Base-by-base conservation (phyloP, 202 grass and related monocot species). In the Brachypodium distachyon region DNA sequence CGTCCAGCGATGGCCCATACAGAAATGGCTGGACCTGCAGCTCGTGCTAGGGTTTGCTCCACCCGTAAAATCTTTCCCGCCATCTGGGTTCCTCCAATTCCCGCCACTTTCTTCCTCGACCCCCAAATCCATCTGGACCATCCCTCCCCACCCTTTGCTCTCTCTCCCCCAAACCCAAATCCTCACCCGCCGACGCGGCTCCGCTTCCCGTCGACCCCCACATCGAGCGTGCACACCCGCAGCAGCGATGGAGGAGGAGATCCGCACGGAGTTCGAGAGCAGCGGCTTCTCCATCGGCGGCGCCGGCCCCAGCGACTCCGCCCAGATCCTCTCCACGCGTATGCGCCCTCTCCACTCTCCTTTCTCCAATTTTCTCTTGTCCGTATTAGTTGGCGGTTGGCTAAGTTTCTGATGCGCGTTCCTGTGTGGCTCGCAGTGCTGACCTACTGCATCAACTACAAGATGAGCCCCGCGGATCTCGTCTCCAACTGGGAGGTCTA, bases 401-500 rank as follows among this genome's bases (percentile, higher is more conserved):
- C 40, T 50, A 17, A 40, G 25, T 6, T 36, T 41, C 64, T 76
- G 43, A 56, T 44, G 50, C 41, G 9, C 14, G 14, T 34, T 46
- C 33, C 5, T 40, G 43, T 42, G 47, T 77, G 31, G 5, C 33
- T 77, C 18, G 61, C 75, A 97, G 95, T 94, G 87, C 87, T 97
- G 21, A 92, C 86, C 23, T 97, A 86, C 70, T 97, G 95, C 84
- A 87, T 94, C 95, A 97, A 94, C 82, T 97, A 86, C 87, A 94
- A 94, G 79, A 88, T 97, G 76, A 90, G 73, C 80, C 73, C 89
- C 4, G 83, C 72, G 12, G 91, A 94, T 68, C 95, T 94, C 36
- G 82, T 91, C 64, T 97, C 91, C 66, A 91, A 89, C 61, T 97
- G 95, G 95, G 91, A 94, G 76, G 85, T 93, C 14, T 94, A 92